phyloP scores from a whole-genome alignment of 257 asterid species.

The Ehretia macrophylla region DNA sequence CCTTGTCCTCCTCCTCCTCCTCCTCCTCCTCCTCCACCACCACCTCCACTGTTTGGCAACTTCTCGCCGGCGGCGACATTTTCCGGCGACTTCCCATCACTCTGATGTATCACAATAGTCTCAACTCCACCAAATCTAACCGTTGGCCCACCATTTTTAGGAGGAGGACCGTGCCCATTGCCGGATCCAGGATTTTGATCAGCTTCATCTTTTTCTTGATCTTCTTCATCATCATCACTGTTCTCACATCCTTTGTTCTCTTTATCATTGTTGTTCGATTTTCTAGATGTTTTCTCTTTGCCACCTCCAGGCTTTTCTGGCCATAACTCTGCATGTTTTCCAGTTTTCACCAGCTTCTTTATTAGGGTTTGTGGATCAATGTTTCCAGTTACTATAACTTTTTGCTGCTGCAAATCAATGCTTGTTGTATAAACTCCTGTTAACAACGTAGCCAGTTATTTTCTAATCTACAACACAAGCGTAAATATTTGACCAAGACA shows the following conservation, averaged over 20 bases:
- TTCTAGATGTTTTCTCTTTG: slow-evolving; percentile 34
- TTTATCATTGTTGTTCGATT: slow-evolving; percentile 15
- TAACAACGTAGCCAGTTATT: no score
- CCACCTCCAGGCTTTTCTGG: slow-evolving; percentile 48
- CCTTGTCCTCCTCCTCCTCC: slow-evolving; percentile 20
- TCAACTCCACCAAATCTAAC: slow-evolving; percentile 50
- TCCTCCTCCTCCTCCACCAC: slow-evolving; percentile 8
- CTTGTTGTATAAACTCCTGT: slow-evolving; percentile 68
- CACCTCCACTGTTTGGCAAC: slow-evolving; percentile 8
- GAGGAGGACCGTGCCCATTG: slow-evolving; percentile 14
- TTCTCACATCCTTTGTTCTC: slow-evolving; percentile 26
- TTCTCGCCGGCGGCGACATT: slow-evolving; percentile 26
- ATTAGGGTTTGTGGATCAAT: slow-evolving; percentile 53
- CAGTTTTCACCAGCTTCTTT: slow-evolving; percentile 55
- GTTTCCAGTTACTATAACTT: slow-evolving; percentile 75
- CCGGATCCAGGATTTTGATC: slow-evolving; percentile 15
- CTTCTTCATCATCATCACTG: slow-evolving; percentile 35
- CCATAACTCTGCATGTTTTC: slow-evolving; percentile 79
- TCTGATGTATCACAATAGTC: slow-evolving; percentile 15
- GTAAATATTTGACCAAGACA: no score
- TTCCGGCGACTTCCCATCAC: slow-evolving; percentile 23
- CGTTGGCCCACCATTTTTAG: slow-evolving; percentile 21
- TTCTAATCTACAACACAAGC: not conserved
- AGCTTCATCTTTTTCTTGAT: slow-evolving; percentile 26
- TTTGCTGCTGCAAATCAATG: slow-evolving; percentile 63